Percentiles rank a stretch among this genome's conserved stretches.
phyloP scores from a whole-genome alignment of 1,139 yeast genomes.

The Pichia sp. region DNA sequence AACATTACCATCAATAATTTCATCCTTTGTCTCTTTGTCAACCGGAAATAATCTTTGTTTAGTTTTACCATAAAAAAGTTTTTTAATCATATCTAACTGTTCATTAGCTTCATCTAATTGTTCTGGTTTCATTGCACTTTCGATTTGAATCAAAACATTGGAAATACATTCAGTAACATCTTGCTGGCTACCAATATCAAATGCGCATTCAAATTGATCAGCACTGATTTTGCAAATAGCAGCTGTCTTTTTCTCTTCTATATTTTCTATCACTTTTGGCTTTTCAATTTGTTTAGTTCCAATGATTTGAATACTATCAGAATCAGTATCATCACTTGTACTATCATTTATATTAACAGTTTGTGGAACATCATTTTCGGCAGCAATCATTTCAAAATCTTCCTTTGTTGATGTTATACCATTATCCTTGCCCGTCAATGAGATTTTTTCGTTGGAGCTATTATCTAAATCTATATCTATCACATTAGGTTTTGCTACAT shows the following conservation, averaged over 20 bases:
- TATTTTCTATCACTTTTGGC: neutral
- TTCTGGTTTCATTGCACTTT: constrained; percentile 77
- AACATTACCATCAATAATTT: constrained; percentile 21
- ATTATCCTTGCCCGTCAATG: neutral
- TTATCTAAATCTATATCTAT: neutral
- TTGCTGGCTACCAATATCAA: constrained; percentile 86
- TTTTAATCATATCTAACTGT: constrained; percentile 72
- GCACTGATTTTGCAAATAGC: constrained; percentile 15
- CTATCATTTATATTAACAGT: neutral
- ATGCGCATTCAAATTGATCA: constrained; percentile 25
- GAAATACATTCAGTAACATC: constrained; percentile 97
- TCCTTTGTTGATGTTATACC: constrained; percentile 1
- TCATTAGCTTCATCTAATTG: constrained; percentile 67
- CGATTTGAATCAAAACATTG: constrained; percentile 86
- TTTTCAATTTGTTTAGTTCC: neutral
- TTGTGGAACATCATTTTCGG: neutral
- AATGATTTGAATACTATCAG: neutral
- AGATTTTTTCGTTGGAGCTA: neutral
- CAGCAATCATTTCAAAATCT: neutral
- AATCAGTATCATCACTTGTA: neutral
- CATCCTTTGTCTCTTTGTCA: constrained; percentile 29
- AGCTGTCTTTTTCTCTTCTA: constrained; percentile 7
- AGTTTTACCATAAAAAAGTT: constrained; percentile 71
- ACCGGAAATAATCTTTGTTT: constrained; percentile 47
- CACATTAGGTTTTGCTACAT: neutral